Percentiles rank a stretch among this genome's conserved stretches.
Evolutionary conservation across 768 basidiomycete species (phyloP).

Genomic region (Kockovaella imperatae): DNA sequence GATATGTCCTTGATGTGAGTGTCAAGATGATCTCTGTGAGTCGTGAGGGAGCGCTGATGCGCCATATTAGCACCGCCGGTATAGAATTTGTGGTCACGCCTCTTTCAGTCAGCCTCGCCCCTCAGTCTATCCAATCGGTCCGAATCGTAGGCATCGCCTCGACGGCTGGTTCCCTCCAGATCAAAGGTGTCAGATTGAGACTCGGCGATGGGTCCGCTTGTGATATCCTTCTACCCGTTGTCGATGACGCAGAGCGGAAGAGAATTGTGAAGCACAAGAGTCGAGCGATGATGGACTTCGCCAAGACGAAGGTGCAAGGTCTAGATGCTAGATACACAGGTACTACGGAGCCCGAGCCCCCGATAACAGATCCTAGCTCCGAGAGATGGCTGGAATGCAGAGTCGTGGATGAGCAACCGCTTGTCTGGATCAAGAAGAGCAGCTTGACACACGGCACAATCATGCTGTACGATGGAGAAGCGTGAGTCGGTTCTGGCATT

Average conservation of each 20-base stretch:
- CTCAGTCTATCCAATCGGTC: constrained; percentile 65
- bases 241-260: constrained; percentile 65
- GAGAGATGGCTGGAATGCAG: constrained; percentile 63
- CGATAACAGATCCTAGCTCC: constrained; percentile 45
- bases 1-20: constrained; percentile 69
- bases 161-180: constrained; percentile 57
- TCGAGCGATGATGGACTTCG: constrained; percentile 58
- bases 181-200: constrained; percentile 74
- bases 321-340: constrained; percentile 54
- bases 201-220: constrained; percentile 62
- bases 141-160: constrained; percentile 61
- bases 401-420: constrained; percentile 78
- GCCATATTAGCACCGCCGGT: constrained; percentile 63
- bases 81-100: constrained; percentile 62
- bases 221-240: constrained; percentile 67
- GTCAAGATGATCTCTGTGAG: neutral
- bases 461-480: constrained; percentile 93
- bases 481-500: constrained; percentile 48
- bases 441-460: constrained; percentile 88
- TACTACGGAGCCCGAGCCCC: neutral
- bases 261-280: constrained; percentile 49
- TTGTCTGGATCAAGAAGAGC: constrained; percentile 74
- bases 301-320: constrained; percentile 65
- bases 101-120: constrained; percentile 60
- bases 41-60: neutral